Conservation (phyloP, 192 early-diverging fungal species). For the Pilaira anomala region DNA sequence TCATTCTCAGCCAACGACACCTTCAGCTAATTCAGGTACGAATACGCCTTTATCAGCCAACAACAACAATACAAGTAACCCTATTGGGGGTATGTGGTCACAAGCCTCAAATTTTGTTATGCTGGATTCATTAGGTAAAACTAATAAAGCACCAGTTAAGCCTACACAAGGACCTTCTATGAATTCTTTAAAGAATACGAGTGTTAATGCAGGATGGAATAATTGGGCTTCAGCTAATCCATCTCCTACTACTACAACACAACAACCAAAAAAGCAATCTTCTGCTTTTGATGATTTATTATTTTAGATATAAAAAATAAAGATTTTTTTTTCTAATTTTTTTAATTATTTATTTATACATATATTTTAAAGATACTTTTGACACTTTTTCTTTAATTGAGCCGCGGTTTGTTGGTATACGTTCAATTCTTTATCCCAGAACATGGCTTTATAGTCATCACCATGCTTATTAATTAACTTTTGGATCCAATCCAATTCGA, state of each 20-base stretch:
- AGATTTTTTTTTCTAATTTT: background rate
- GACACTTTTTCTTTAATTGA: slow-evolving; percentile 57
- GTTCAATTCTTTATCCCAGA: slow-evolving; percentile 72
- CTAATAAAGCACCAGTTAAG: slow-evolving; percentile 41
- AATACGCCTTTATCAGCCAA: background rate
- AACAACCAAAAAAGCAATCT: slow-evolving; percentile 7
- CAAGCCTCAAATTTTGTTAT: slow-evolving; percentile 64
- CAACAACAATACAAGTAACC: slow-evolving; percentile 27
- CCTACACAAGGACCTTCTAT: slow-evolving; percentile 48
- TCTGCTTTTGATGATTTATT: slow-evolving; percentile 32
- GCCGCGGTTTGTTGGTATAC: slow-evolving; percentile 62
- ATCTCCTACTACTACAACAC: background rate
- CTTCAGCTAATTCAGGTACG: background rate
- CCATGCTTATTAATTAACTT: slow-evolving; percentile 67
- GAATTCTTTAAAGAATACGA: slow-evolving; percentile 46
- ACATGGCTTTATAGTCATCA: slow-evolving; percentile 73
- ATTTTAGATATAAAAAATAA: slow-evolving; percentile 12
- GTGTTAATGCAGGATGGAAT: slow-evolving; percentile 29
- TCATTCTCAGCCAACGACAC: slow-evolving; percentile 1
- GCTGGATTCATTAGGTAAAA: slow-evolving; percentile 66
- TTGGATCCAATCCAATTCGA: slow-evolving; percentile 56
- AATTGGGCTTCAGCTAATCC: slow-evolving; percentile 29
- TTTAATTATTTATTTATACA: too few species aligned
- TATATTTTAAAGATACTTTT: slow-evolving; percentile 8
- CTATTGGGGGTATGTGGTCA: slow-evolving; percentile 63